Conservation (phyloP, 164 flowering plant species). For the Vitis labrusca region DNA sequence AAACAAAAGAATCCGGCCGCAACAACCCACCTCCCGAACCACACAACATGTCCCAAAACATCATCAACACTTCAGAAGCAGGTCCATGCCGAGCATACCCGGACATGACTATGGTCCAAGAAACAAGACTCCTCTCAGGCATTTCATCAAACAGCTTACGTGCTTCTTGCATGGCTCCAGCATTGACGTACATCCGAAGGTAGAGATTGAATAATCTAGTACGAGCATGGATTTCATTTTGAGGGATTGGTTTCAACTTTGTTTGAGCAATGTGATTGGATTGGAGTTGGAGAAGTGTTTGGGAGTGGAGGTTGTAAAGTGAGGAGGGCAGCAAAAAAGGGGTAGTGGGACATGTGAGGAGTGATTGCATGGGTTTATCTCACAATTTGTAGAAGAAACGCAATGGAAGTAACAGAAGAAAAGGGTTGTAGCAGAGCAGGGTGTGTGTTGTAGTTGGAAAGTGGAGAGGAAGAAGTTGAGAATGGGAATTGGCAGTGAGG, state of each 20-base stretch:
- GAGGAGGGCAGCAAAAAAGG: background rate
- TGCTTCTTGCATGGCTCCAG: conserved; percentile 29
- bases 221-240: background rate
- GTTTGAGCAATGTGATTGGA: background rate
- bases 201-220: conserved; percentile 13
- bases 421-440: no score
- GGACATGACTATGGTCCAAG: conserved; percentile 37
- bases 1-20: conserved; percentile 31
- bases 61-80: conserved; percentile 11
- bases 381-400: no score
- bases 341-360: background rate
- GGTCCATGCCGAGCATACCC: conserved; percentile 31
- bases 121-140: conserved; percentile 24
- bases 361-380: background rate
- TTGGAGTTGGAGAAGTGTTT: background rate
- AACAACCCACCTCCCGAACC: background rate
- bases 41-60: conserved; percentile 22
- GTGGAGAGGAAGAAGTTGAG: no score
- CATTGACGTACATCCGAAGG: conserved; percentile 16
- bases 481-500: no score
- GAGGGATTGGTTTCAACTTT: conserved; percentile 1
- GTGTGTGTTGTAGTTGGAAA: no score
- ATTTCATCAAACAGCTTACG: conserved; percentile 28
- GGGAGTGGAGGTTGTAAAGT: background rate
- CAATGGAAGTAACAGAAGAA: no score